phyloP scores from a whole-genome alignment of 257 asterid species.

The Forsythia viridissima region DNA sequence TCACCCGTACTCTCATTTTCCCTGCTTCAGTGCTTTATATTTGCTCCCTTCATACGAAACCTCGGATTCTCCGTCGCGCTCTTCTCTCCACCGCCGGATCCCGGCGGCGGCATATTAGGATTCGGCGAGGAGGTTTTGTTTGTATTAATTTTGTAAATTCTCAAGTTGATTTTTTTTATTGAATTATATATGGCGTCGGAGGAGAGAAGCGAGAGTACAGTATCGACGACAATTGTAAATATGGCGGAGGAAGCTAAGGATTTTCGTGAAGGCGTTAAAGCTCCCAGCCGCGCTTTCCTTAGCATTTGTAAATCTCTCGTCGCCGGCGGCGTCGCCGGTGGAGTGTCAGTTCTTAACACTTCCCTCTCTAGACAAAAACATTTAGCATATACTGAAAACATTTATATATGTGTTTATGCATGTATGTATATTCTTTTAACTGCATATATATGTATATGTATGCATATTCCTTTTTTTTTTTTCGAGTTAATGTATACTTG shows the following conservation, averaged over 20 bases:
- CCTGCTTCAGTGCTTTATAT: background rate
- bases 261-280: slow-evolving; percentile 33
- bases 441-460: background rate
- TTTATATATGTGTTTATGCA: background rate
- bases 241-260: slow-evolving; percentile 38
- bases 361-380: background rate
- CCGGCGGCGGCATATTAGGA: background rate
- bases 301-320: slow-evolving; percentile 39
- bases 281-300: slow-evolving; percentile 27
- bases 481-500: background rate
- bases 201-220: slow-evolving; percentile 34
- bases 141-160: background rate
- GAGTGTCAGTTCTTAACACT: slow-evolving; percentile 27
- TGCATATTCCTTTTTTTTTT: too few relatives aligned
- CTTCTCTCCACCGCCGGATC: background rate
- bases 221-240: slow-evolving; percentile 33
- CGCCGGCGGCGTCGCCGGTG: slow-evolving; percentile 40
- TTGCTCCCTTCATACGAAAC: background rate
- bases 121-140: background rate
- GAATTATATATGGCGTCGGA: slow-evolving; percentile 34
- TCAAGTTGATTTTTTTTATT: background rate
- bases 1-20: background rate
- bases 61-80: background rate
- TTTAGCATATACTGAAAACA: background rate
- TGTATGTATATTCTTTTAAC: background rate